A percentile compares a stretch with the other conserved stretches of the same genome.
Evolutionary conservation across 352 stramenopile genomes (phyloP).

Genomic region (Phytophthora palmivora): DNA sequence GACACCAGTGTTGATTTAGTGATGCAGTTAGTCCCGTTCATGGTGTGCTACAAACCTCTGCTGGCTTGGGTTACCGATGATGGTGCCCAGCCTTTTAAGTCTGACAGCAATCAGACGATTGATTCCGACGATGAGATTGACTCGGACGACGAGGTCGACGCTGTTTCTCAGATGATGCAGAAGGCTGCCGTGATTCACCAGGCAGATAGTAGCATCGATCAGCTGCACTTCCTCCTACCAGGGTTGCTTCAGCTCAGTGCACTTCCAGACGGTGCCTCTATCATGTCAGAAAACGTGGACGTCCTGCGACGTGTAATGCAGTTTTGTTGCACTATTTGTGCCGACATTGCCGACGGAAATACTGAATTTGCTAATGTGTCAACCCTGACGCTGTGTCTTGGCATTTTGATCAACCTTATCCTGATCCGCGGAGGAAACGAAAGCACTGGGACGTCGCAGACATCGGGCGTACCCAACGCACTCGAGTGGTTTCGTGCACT

Average conservation of each 20-base stretch:
- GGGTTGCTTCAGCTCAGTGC: conserved; percentile 83
- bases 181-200: conserved; percentile 41
- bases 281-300: conserved; percentile 63
- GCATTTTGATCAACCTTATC: conserved; percentile 83
- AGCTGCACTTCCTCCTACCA: conserved; percentile 85
- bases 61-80: conserved; percentile 23
- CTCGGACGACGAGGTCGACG: conserved; percentile 75
- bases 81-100: conserved; percentile 16
- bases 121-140: conserved; percentile 80
- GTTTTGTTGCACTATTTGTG: conserved; percentile 80
- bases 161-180: conserved; percentile 50
- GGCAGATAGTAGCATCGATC: conserved; percentile 58
- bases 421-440: conserved; percentile 63
- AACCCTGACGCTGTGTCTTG: conserved; percentile 78
- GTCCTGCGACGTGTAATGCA: conserved; percentile 75
- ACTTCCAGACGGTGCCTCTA: conserved; percentile 56
- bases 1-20: conserved; percentile 74
- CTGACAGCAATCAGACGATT: conserved; percentile 29
- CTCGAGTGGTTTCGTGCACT: conserved; percentile 77
- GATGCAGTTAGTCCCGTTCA: conserved; percentile 78
- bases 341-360: conserved; percentile 55
- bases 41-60: conserved; percentile 78
- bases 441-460: conserved; percentile 15
- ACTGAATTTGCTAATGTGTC: conserved; percentile 61
- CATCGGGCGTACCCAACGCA: conserved; percentile 50